phyloP scores from a whole-genome alignment of 2,329 filamentous ascomycete genomes.

The Sarocladium strictum region DNA sequence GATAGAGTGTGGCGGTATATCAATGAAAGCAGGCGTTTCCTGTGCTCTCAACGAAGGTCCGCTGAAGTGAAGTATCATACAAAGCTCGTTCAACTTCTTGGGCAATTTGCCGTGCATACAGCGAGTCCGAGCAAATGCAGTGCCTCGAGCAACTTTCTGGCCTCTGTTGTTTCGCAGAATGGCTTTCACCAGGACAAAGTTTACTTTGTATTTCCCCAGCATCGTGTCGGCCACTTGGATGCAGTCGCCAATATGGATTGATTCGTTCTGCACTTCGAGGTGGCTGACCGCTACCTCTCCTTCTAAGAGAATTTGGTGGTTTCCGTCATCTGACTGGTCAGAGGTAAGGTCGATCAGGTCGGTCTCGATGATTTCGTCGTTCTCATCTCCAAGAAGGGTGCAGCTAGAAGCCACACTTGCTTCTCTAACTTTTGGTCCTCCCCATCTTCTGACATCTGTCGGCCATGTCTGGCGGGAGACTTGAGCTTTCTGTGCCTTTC shows the following conservation, averaged over 20 bases:
- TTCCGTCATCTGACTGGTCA: conserved; percentile 13
- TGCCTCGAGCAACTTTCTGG: conserved; percentile 28
- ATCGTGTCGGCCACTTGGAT: conserved; percentile 21
- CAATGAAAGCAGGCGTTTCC: conserved; percentile 32
- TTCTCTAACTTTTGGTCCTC: neutral
- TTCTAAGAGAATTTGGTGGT: conserved; percentile 12
- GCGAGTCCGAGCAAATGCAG: conserved; percentile 29
- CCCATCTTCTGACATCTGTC: neutral
- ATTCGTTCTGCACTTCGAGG: conserved; percentile 10
- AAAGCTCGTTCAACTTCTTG: conserved; percentile 36
- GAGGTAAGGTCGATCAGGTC: conserved; percentile 30
- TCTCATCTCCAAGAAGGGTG: conserved; percentile 16
- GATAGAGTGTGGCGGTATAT: conserved; percentile 34
- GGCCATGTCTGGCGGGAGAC: neutral
- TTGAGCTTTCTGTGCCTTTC: no score
- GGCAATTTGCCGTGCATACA: conserved; percentile 30
- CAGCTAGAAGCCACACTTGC: conserved; percentile 15
- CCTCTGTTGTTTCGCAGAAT: conserved; percentile 25
- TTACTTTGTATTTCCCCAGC: conserved; percentile 19
- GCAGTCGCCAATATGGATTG: conserved; percentile 19
- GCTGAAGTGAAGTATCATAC: conserved; percentile 27
- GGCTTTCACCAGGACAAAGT: conserved; percentile 35
- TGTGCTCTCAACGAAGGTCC: conserved; percentile 21
- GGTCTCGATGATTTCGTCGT: conserved; percentile 7
- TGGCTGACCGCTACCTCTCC: conserved; percentile 19